Evolutionary conservation across 2,329 filamentous ascomycete species (phyloP).

Genomic region (Diaporthe sp.): DNA sequence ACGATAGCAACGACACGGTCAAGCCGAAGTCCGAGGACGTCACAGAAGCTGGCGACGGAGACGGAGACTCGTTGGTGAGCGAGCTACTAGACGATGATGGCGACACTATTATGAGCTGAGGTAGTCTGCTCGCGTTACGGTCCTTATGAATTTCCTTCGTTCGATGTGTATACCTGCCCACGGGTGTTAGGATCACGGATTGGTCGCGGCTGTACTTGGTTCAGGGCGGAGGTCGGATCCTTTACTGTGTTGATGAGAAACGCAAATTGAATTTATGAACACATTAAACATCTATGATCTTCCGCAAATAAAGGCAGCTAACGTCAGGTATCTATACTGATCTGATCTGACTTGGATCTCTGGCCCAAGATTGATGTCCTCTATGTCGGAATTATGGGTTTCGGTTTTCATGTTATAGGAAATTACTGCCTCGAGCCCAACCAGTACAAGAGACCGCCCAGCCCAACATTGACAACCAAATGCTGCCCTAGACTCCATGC

Average conservation of each 20-base stretch:
- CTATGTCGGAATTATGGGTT: background rate
- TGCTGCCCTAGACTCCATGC: slow-evolving; percentile 91
- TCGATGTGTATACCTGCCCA: slow-evolving; percentile 1
- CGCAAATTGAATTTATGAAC: slow-evolving; percentile 33
- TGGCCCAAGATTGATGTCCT: background rate
- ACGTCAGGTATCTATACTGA: background rate
- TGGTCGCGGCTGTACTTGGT: slow-evolving; percentile 9
- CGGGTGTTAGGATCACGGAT: slow-evolving; percentile 14
- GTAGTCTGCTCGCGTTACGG: slow-evolving; percentile 40
- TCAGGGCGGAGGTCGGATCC: slow-evolving; percentile 5
- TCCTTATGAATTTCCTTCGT: slow-evolving; percentile 15
- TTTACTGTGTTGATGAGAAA: slow-evolving; percentile 29
- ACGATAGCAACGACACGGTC: slow-evolving; percentile 47
- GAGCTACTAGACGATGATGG: slow-evolving; percentile 57
- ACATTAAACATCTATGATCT: background rate
- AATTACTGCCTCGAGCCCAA: slow-evolving; percentile 54
- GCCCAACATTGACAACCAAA: slow-evolving; percentile 76
- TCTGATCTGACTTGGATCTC: background rate
- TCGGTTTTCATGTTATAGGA: slow-evolving; percentile 19
- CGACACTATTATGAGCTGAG: slow-evolving; percentile 40
- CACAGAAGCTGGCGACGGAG: slow-evolving; percentile 40
- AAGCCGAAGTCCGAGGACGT: slow-evolving; percentile 44
- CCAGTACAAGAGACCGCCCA: slow-evolving; percentile 72
- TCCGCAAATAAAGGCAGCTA: too few species aligned
- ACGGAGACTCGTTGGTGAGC: slow-evolving; percentile 55